Conservation (phyloP, 73 alveolate species). For the Symbiodinium natans region DNA sequence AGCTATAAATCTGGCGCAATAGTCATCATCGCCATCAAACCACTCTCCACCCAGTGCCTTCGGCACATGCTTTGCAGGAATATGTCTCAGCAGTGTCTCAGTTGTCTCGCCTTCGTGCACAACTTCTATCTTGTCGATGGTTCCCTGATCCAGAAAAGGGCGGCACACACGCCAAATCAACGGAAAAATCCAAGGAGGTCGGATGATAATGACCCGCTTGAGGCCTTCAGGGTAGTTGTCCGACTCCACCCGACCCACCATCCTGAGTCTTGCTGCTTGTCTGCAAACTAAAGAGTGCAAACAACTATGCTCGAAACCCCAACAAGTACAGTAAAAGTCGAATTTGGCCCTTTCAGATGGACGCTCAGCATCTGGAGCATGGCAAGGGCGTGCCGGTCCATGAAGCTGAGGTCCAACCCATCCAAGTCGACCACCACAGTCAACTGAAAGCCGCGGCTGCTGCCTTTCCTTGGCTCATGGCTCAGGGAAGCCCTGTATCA, state of each 20-base stretch:
- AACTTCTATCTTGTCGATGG: neutral
- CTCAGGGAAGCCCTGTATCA: neutral
- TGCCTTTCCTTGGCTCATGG: neutral
- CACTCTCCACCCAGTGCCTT: neutral
- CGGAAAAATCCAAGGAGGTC: constrained; percentile 10
- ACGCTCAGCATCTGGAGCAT: neutral
- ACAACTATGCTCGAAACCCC: too few species aligned
- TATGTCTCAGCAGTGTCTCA: neutral
- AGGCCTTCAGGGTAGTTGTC: neutral
- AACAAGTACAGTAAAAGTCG: neutral
- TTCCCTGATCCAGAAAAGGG: neutral
- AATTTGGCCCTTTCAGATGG: neutral
- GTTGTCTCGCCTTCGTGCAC: neutral
- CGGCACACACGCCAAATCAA: neutral
- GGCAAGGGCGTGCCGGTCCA: neutral
- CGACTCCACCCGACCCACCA: neutral
- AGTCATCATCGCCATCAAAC: neutral
- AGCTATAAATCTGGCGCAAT: neutral
- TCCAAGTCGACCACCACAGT: neutral
- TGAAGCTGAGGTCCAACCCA: neutral
- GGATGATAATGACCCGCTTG: neutral
- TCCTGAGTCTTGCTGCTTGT: neutral
- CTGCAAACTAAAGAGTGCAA: neutral
- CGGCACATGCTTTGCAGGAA: neutral
- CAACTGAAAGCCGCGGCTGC: constrained; percentile 16